Percentiles rank a stretch among this genome's conserved stretches.
phyloP scores from a whole-genome alignment of 139 green algal species.

The Deuterostichococcus epilithicus region DNA sequence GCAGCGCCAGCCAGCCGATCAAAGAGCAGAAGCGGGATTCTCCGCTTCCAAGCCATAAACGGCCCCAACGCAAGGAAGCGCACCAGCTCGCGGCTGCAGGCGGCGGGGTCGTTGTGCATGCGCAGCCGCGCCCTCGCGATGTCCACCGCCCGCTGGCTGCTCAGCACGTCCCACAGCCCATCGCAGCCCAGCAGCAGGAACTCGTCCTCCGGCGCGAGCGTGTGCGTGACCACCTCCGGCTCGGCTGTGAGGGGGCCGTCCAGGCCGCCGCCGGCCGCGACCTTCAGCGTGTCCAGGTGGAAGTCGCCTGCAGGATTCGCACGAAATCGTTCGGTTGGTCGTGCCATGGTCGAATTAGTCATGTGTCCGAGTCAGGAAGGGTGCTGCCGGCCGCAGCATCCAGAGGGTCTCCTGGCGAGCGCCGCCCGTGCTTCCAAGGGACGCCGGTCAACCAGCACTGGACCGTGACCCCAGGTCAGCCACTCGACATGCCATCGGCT shows the following conservation, averaged over 20 bases:
- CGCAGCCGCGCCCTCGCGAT: constrained; percentile 29
- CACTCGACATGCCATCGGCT: too few species aligned
- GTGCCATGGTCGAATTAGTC: too few species aligned
- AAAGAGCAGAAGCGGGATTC: neutral
- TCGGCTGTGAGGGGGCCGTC: constrained; percentile 9
- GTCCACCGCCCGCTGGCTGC: constrained; percentile 37
- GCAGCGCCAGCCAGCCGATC: neutral
- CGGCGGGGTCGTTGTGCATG: constrained; percentile 27
- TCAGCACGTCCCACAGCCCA: constrained; percentile 60
- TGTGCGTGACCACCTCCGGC: constrained; percentile 20
- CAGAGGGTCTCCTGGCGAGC: too few species aligned
- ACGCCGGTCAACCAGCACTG: too few species aligned
- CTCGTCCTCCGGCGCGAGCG: constrained; percentile 28
- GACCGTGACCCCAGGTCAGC: too few species aligned
- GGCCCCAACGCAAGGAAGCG: neutral
- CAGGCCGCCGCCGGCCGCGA: neutral
- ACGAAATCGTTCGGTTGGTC: too few species aligned
- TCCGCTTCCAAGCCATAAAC: neutral
- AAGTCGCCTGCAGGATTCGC: constrained; percentile 7
- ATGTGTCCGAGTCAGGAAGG: too few species aligned
- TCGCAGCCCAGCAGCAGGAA: constrained; percentile 40
- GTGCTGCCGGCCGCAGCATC: too few species aligned
- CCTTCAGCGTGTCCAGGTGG: constrained; percentile 3
- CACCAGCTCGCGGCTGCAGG: constrained; percentile 27
- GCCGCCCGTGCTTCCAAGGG: too few species aligned